Conservation (phyloP, 345 rosid genomes). For the Orychophragmus violaceus region DNA sequence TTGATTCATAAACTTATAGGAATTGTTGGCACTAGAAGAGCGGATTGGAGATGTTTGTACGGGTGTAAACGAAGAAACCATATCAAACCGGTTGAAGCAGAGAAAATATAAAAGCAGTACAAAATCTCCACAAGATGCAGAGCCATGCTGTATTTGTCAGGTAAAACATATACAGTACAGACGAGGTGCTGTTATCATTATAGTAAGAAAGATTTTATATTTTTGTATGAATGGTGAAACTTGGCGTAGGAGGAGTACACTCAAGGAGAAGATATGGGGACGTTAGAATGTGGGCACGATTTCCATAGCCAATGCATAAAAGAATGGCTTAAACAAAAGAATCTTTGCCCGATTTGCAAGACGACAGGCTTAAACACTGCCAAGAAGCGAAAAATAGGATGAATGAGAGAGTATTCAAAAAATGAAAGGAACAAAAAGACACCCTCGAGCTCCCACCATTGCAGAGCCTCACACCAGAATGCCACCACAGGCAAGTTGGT, state of each 20-base stretch:
- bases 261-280: constrained; percentile 61
- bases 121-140: constrained; percentile 41
- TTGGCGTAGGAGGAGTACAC: constrained; percentile 62
- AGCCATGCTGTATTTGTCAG: constrained; percentile 91
- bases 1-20: constrained; percentile 39
- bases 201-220: neutral
- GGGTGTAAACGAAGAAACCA: constrained; percentile 73
- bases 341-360: constrained; percentile 87
- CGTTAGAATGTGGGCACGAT: constrained; percentile 71
- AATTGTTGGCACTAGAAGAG: constrained; percentile 83
- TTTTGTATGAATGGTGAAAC: neutral
- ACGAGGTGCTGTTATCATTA: neutral
- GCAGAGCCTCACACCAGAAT: neutral
- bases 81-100: constrained; percentile 44
- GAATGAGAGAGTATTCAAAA: neutral
- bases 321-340: constrained; percentile 81
- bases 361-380: constrained; percentile 55
- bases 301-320: constrained; percentile 66
- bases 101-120: constrained; percentile 27
- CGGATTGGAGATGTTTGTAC: constrained; percentile 88
- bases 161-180: constrained; percentile 34
- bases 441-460: constrained; percentile 1
- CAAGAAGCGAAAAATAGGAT: constrained; percentile 26
- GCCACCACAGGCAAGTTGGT: constrained; percentile 10
- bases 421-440: neutral